Percentiles rank a stretch among this genome's conserved stretches.
Evolutionary conservation across 805 yeast genomes (phyloP).

Genomic region (Metschnikowia lochheadii): DNA sequence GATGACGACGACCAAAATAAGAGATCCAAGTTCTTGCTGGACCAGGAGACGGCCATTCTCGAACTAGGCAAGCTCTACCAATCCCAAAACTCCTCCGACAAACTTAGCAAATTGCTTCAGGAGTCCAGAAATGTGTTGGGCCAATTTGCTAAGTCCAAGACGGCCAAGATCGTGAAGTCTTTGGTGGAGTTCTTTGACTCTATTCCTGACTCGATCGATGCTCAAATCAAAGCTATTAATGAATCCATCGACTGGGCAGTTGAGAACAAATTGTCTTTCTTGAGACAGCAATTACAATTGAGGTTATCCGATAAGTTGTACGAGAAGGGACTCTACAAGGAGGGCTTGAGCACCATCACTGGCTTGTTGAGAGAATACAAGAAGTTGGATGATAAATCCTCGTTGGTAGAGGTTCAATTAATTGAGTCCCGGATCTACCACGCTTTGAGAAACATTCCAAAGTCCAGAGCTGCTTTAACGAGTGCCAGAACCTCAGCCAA

Average conservation of each 20-base stretch:
- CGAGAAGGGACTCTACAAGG: conserved; percentile 59
- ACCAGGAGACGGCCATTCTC: conserved; percentile 62
- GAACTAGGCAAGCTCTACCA: conserved; percentile 76
- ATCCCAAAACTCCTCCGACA: conserved; percentile 40
- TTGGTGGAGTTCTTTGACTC: conserved; percentile 74
- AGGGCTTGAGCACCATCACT: conserved; percentile 68
- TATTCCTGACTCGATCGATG: conserved; percentile 58
- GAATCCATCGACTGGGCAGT: conserved; percentile 87
- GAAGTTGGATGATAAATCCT: conserved; percentile 90
- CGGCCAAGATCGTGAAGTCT: conserved; percentile 82
- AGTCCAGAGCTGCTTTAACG: conserved; percentile 87
- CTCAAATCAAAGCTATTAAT: conserved; percentile 68
- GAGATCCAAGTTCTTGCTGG: conserved; percentile 27
- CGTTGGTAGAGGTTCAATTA: conserved; percentile 91
- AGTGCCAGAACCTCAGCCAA: conserved; percentile 98
- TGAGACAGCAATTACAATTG: conserved; percentile 83
- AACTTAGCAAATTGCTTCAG: conserved; percentile 59
- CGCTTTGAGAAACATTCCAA: conserved; percentile 84
- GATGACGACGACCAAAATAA: conserved; percentile 21
- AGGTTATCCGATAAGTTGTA: conserved; percentile 75
- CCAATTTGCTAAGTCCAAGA: conserved; percentile 85
- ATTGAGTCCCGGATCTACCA: conserved; percentile 88
- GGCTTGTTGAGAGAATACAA: conserved; percentile 79
- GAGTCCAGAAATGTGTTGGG: conserved; percentile 69
- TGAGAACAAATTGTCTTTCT: conserved; percentile 75